Evolutionary conservation across 2,329 filamentous ascomycete genomes (phyloP), one percentile per base, ranked within the genome.

Genomic region (Alternaria brassicicola): DNA sequence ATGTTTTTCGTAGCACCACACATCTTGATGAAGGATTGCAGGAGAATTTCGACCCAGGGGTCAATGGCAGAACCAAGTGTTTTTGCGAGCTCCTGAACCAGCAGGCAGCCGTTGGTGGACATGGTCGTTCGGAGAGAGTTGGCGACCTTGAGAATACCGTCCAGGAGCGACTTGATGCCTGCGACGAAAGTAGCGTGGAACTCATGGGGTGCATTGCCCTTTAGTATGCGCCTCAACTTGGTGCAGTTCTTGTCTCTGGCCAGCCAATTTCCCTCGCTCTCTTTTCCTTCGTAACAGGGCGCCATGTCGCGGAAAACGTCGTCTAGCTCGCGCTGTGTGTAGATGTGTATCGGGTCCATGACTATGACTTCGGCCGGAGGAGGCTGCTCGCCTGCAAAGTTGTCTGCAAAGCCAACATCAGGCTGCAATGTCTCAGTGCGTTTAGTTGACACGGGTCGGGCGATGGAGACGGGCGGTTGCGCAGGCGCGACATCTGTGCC

Each of bases 1-100:
- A 99, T 97, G 77, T 96, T 96, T 78, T 99, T 99, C 46, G 94
- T 96, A 23, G 88, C 89, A 9, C 89, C 92, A 65, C 90, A 93
- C 63, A 97, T 86, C 78, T 97, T 97, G 80, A 98, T 88, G 68
- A 97, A 87, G 26, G 87, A 89, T 72, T 97, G 93, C 79, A 98
- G 86, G 21, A 97, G 83, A 49, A 97, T 86, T 78, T 98, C 94
- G 7, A 95, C 89, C 88, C 96, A 91, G 10, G 89, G 86, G 70
- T 98, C 94, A 70, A 97, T 88, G 38, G 85, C 89, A 1, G 92
- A 84, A 0, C 93, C 93, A 43, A 91, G 88, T 8, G 85, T 87
- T 65, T 84, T 86, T 17, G 92, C 92, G 26, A 97, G 82, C 63
- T 98, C 94, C 74, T 97, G 93, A 28, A 97, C 83, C 46, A 96